Conservation (phyloP, 2,329 filamentous ascomycete species). For the Fusarium nematophilum region DNA sequence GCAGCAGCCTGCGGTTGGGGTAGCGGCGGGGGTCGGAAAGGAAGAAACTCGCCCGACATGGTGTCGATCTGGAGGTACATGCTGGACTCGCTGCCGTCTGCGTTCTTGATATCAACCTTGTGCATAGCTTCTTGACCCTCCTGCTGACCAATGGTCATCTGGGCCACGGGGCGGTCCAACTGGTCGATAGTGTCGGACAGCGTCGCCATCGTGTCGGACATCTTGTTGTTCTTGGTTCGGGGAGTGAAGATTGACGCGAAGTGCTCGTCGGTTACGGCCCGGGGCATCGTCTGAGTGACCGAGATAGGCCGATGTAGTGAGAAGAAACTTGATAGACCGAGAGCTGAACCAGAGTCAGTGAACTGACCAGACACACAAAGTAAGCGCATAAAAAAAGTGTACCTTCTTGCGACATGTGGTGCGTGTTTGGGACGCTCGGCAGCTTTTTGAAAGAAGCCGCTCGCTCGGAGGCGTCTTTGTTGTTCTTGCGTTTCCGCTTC, state of each 20-base stretch:
- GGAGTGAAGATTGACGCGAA: constrained; percentile 87
- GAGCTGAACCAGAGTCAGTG: constrained; percentile 65
- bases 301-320: constrained; percentile 95
- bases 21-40: constrained; percentile 86
- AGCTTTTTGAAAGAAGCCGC: constrained; percentile 66
- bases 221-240: constrained; percentile 62
- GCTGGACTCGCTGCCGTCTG: constrained; percentile 67
- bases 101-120: constrained; percentile 64
- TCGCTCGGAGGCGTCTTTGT: constrained; percentile 60
- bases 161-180: constrained; percentile 68
- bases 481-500: constrained; percentile 68
- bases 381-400: constrained; percentile 37
- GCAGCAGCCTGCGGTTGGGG: constrained; percentile 69
- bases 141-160: constrained; percentile 59
- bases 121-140: constrained; percentile 59
- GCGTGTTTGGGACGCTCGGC: constrained; percentile 80
- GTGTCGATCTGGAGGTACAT: constrained; percentile 75
- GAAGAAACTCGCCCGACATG: constrained; percentile 77
- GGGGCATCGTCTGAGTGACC: constrained; percentile 83
- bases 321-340: constrained; percentile 93
- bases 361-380: not conserved
- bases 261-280: constrained; percentile 74
- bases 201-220: constrained; percentile 74
- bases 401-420: constrained; percentile 77
- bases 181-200: constrained; percentile 69